Evolutionary conservation across 2,329 filamentous ascomycete species (phyloP).

Genomic region (Calonectria hongkongensis): DNA sequence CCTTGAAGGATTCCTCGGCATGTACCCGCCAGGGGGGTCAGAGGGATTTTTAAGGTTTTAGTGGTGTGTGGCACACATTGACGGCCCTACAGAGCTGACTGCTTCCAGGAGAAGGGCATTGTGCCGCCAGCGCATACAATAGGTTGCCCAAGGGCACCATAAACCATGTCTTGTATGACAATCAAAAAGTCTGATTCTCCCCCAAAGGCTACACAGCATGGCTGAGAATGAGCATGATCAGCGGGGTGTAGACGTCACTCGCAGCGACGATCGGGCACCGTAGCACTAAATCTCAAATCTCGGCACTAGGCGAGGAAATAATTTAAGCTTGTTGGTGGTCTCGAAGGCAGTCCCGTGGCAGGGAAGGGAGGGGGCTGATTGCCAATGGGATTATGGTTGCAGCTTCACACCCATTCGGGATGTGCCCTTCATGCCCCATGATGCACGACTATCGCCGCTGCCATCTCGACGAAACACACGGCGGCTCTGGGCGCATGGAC

Average conservation of each 20-base stretch:
- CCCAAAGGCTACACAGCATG: neutral
- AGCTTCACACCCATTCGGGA: constrained; percentile 1
- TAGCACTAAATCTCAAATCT: constrained; percentile 24
- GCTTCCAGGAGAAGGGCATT: neutral
- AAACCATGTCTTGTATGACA: constrained; percentile 5
- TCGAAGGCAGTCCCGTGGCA: neutral
- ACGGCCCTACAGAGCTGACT: neutral
- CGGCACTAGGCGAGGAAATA: constrained; percentile 13
- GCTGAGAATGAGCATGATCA: neutral
- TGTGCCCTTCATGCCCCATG: neutral
- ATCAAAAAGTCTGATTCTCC: neutral
- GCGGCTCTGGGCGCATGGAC: neutral
- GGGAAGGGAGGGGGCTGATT: neutral
- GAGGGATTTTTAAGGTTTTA: constrained; percentile 38
- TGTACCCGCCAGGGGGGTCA: constrained; percentile 21
- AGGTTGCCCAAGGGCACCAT: no score
- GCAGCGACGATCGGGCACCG: constrained; percentile 34
- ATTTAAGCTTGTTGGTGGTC: constrained; percentile 12
- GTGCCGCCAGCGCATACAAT: no score
- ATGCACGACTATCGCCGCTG: neutral
- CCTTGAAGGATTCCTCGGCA: constrained; percentile 19
- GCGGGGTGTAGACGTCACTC: constrained; percentile 25
- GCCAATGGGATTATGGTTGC: neutral
- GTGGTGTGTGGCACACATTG: constrained; percentile 2
- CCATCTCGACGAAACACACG: neutral